Percentiles rank a stretch among this genome's conserved stretches.
Evolutionary conservation across 1,139 yeast species (phyloP).

Genomic region (Diutina neorugosa): DNA sequence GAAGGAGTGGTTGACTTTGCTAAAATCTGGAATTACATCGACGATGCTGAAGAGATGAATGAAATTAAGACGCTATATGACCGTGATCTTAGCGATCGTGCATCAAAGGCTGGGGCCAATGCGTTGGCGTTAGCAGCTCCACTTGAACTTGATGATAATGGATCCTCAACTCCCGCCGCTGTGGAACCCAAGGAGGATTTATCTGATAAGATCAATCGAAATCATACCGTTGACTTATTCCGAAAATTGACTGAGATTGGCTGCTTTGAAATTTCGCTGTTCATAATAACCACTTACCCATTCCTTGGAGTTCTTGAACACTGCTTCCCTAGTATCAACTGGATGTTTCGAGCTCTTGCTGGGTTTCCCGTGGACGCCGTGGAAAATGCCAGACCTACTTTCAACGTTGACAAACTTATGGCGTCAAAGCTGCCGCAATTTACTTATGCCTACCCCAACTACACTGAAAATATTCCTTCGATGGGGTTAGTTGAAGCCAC

Average conservation of each 20-base stretch:
- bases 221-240: not conserved
- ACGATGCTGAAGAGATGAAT: slow-evolving; percentile 32
- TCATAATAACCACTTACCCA: not conserved
- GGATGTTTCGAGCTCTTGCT: not conserved
- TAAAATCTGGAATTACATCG: slow-evolving; percentile 42
- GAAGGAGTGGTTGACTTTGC: slow-evolving; percentile 59
- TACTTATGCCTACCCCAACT: not conserved
- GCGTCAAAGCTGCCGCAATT: not conserved
- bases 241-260: not conserved
- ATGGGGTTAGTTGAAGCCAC: not conserved
- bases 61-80: slow-evolving; percentile 34
- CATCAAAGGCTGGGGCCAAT: slow-evolving; percentile 55
- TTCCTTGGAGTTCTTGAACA: not conserved
- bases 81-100: slow-evolving; percentile 45
- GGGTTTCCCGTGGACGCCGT: not conserved
- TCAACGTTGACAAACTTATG: not conserved
- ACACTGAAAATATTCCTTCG: not conserved
- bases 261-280: not conserved
- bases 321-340: not conserved
- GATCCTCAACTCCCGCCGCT: not conserved
- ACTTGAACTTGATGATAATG: slow-evolving; percentile 50
- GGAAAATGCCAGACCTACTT: not conserved
- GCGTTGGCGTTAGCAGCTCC: slow-evolving; percentile 89
- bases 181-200: not conserved
- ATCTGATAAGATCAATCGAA: not conserved